These are phyloP conservation scores for Colletotrichum acutatum DNA, from an alignment of 2,329 filamentous ascomycete species.

Conservation along the genomic window DNA sequence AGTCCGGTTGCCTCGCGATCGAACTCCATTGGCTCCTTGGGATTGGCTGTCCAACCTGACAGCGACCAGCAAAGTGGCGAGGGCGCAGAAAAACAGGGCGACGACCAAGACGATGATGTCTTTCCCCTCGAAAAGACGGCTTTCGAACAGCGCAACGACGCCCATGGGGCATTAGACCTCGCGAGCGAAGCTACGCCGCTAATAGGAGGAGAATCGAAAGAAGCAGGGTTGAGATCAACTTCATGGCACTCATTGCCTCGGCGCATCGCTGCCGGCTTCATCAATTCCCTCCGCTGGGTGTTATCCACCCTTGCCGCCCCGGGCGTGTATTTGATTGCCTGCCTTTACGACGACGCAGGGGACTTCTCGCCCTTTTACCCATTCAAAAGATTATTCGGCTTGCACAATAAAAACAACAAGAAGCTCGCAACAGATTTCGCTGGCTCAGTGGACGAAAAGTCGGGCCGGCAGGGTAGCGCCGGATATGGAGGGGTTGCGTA, in stretches of 20 bases:
- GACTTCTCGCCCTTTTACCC: conserved; percentile 82
- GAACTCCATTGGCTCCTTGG: conserved; percentile 68
- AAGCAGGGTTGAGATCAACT: conserved; percentile 46
- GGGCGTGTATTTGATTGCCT: conserved; percentile 83
- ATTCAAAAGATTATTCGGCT: conserved; percentile 71
- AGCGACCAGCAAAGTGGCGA: conserved; percentile 49
- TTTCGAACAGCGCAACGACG: conserved; percentile 22
- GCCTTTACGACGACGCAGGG: conserved; percentile 84
- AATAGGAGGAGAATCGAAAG: conserved; percentile 50
- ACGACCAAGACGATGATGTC: conserved; percentile 44
- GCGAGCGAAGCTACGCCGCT: conserved; percentile 76
- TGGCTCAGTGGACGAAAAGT: conserved; percentile 45
- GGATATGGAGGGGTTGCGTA: conserved; percentile 36
- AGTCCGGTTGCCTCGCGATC: conserved; percentile 68
- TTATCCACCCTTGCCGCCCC: conserved; percentile 83
- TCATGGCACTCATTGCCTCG: conserved; percentile 71
- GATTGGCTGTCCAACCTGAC: conserved; percentile 57
- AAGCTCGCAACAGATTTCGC: conserved; percentile 59
- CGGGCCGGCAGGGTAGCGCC: conserved; percentile 28
- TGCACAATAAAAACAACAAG: conserved; percentile 52
- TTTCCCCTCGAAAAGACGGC: conserved; percentile 37
- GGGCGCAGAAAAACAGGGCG: conserved; percentile 39
- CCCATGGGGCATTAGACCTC: conserved; percentile 41
- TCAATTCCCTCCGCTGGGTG: conserved; percentile 82
- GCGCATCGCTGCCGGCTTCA: conserved; percentile 76